Evolutionary conservation across 345 rosid genomes (phyloP), one percentile per base, ranked within the genome.

Genomic region (Eucalyptus sideroxylon): DNA sequence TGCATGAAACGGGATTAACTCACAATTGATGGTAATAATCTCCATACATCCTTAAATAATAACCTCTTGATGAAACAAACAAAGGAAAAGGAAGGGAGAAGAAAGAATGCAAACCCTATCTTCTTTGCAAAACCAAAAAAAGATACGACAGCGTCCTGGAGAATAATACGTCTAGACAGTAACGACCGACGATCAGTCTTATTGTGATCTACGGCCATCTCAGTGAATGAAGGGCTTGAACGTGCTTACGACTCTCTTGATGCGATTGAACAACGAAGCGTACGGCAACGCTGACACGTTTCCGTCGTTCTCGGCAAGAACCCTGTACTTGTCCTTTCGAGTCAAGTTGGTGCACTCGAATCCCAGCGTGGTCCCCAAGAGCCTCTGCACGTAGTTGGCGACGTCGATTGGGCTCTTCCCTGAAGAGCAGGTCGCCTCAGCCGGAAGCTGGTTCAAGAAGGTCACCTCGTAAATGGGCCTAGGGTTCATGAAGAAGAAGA

Each of bases 401-500:
- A 98, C 99, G 44, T 98, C 99, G 86, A 96, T 96, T 1, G 98
- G 98, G 85, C 96, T 96, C 90, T 96, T 98, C 53, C 99, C 99
- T 3, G 99, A 93, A 14, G 98, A 96, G 69, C 99, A 98, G 2
- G 99, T 98, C 2, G 96, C 97, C 89, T 98, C 99, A 30, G 56
- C 91, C 14, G 97, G 98, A 55, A 98, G 89, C 90, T 96, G 97
- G 91, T 94, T 96, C 93, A 98, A 92, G 93, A 98, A 98, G 30
- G 99, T 98, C 26, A 96, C 98, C 92, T 98, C 99, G 89, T 98
- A 97, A 51, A 95, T 89, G 12, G 98, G 99, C 86, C 98, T 94
- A 17, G 99, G 99, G 93, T 98, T 98, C 99, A 97, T 98, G 93
- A 95, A 95, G 94, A 96, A 97, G 93, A 96, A 97, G 11, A 98